Conservation (phyloP, 768 basidiomycete species). For the Trametes cubensis region DNA sequence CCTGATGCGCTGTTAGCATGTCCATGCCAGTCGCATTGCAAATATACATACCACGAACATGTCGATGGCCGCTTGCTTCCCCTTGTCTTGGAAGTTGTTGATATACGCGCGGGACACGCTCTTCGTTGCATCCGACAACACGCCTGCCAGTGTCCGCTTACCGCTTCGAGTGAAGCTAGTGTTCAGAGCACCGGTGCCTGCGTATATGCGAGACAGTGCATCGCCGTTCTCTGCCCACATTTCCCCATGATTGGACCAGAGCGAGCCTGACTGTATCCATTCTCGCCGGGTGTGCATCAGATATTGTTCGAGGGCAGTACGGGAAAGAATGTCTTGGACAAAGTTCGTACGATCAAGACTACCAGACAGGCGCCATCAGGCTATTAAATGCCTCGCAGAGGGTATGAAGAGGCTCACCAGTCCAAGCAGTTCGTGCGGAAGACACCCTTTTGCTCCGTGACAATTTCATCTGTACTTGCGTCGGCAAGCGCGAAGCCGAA, state of each 20-base stretch:
- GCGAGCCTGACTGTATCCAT: conserved; percentile 65
- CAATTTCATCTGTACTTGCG: conserved; percentile 60
- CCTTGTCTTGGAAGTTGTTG: conserved; percentile 96
- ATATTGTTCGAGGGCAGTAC: conserved; percentile 79
- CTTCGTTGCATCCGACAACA: conserved; percentile 95
- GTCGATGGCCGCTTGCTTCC: conserved; percentile 93
- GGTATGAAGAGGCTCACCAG: conserved; percentile 57
- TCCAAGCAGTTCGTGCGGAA: conserved; percentile 96
- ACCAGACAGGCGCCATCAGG: neutral
- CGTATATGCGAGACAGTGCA: conserved; percentile 90
- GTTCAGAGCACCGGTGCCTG: conserved; percentile 90
- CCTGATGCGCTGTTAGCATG: conserved; percentile 48
- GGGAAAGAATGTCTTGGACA: conserved; percentile 92
- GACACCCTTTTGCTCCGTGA: conserved; percentile 89
- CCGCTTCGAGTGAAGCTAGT: conserved; percentile 95
- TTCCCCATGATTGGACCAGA: conserved; percentile 90
- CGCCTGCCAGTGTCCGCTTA: conserved; percentile 90
- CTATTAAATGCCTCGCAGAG: neutral
- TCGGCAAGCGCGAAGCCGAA: conserved; percentile 89
- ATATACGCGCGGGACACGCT: conserved; percentile 95
- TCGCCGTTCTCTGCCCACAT: conserved; percentile 98
- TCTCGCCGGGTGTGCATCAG: conserved; percentile 75
- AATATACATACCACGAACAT: conserved; percentile 76
- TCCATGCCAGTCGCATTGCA: neutral
- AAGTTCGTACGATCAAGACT: conserved; percentile 98